A percentile compares a stretch with the other conserved stretches of the same genome.
Conservation (phyloP, 176 grass and related monocot species). For the Aegilops umbellulata region DNA sequence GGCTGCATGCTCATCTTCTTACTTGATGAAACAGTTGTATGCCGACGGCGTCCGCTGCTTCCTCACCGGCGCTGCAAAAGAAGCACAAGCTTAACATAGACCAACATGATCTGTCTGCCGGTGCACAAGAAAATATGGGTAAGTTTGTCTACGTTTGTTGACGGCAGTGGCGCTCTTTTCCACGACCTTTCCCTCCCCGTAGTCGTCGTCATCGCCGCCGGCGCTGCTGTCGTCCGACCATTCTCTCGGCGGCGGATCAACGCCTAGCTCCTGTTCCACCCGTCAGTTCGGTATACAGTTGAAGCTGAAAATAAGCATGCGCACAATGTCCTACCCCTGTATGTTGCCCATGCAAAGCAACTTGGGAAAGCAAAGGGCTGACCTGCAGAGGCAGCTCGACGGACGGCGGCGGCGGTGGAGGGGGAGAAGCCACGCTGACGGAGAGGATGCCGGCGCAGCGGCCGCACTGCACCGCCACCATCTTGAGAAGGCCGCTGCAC, state of each 20-base stretch:
- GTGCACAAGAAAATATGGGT: neutral
- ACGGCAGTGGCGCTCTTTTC: neutral
- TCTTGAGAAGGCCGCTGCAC: slow-evolving; percentile 43
- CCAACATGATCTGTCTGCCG: neutral
- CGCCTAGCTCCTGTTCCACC: slow-evolving; percentile 34
- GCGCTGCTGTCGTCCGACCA: slow-evolving; percentile 35
- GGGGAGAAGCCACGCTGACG: slow-evolving; percentile 33
- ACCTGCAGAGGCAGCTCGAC: slow-evolving; percentile 51
- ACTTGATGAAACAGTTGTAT: slow-evolving; percentile 81
- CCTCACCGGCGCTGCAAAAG: slow-evolving; percentile 52
- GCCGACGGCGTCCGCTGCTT: slow-evolving; percentile 66
- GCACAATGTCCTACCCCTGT: neutral
- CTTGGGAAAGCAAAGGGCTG: neutral
- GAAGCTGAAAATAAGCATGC: neutral
- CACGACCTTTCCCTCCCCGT: neutral
- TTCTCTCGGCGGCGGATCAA: slow-evolving; percentile 29
- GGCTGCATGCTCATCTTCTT: neutral
- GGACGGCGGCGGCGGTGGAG: neutral
- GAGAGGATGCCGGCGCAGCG: slow-evolving; percentile 58
- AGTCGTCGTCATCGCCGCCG: slow-evolving; percentile 29
- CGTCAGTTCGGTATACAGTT: neutral
- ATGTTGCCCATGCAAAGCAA: neutral
- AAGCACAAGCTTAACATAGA: neutral
- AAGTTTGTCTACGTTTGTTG: slow-evolving; percentile 47
- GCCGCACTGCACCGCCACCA: slow-evolving; percentile 68